These are phyloP conservation scores for Penicillium crystallinum DNA, from an alignment of 495 filamentous ascomycete species.

Conservation along the genomic window DNA sequence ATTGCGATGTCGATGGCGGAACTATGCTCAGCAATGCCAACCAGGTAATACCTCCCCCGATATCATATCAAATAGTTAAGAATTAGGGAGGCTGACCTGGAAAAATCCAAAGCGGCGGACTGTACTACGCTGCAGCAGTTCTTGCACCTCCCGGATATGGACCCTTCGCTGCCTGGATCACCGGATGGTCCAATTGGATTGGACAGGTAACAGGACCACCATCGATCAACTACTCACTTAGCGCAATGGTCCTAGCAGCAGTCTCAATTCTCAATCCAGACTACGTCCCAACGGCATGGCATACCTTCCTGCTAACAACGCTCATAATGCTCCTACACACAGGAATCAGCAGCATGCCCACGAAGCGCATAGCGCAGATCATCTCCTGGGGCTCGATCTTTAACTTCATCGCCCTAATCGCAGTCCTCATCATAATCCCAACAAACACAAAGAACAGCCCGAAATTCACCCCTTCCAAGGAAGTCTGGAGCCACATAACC, in stretches of 20 bases:
- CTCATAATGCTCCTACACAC: slow-evolving; percentile 68
- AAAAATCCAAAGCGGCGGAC: slow-evolving; percentile 51
- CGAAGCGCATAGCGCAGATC: slow-evolving; percentile 67
- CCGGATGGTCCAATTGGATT: slow-evolving; percentile 74
- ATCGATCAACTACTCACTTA: slow-evolving; percentile 55
- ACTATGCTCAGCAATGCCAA: slow-evolving; percentile 63
- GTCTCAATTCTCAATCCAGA: slow-evolving; percentile 61
- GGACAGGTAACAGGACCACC: slow-evolving; percentile 67
- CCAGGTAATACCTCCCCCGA: slow-evolving; percentile 34
- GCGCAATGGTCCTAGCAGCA: slow-evolving; percentile 70
- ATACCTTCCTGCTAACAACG: slow-evolving; percentile 64
- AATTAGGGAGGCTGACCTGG: slow-evolving; percentile 15
- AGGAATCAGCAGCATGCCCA: slow-evolving; percentile 69
- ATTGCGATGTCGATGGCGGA: slow-evolving; percentile 66
- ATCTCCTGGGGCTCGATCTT: slow-evolving; percentile 71
- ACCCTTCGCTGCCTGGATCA: slow-evolving; percentile 69
- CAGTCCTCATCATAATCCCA: slow-evolving; percentile 67
- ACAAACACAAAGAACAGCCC: slow-evolving; percentile 53
- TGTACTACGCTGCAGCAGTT: slow-evolving; percentile 75
- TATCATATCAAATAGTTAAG: not conserved
- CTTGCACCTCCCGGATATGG: slow-evolving; percentile 73
- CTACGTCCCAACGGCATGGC: slow-evolving; percentile 61
- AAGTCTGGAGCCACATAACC: slow-evolving; percentile 68
- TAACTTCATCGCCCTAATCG: slow-evolving; percentile 65
- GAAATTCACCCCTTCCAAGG: slow-evolving; percentile 56